Conservation (phyloP, 148 eudicot genomes). For the Cornus kousa region DNA sequence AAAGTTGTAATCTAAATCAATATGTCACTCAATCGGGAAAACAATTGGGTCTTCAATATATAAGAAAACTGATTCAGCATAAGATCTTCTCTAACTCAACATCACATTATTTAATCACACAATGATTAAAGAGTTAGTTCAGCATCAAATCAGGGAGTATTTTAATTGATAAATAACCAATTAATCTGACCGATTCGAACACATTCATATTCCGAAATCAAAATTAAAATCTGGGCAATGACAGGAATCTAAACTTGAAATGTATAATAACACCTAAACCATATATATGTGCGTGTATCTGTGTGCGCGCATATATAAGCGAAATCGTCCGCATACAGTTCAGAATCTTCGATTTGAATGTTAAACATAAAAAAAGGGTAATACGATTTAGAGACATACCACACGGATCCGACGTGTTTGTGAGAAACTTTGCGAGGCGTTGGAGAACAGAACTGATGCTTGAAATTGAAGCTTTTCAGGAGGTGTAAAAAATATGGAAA, state of each 20-base stretch:
- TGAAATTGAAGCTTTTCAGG: background rate
- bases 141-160: background rate
- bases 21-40: background rate
- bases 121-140: background rate
- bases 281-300: no score
- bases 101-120: background rate
- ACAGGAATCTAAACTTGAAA: no score
- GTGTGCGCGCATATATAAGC: background rate
- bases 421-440: background rate
- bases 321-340: background rate
- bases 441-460: background rate
- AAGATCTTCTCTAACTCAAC: background rate
- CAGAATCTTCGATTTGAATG: background rate
- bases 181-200: background rate
- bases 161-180: no score
- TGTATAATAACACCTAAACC: background rate
- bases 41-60: background rate
- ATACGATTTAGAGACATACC: background rate
- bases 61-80: background rate
- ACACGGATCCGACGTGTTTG: background rate
- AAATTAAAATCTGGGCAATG: no score
- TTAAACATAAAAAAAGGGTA: background rate
- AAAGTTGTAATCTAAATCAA: background rate
- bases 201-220: no score
- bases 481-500: background rate